Percentiles rank a stretch among this genome's conserved stretches.
These are phyloP conservation scores for Bacidia rubella DNA, from an alignment of 495 filamentous ascomycete genomes.

Conservation along the genomic window DNA sequence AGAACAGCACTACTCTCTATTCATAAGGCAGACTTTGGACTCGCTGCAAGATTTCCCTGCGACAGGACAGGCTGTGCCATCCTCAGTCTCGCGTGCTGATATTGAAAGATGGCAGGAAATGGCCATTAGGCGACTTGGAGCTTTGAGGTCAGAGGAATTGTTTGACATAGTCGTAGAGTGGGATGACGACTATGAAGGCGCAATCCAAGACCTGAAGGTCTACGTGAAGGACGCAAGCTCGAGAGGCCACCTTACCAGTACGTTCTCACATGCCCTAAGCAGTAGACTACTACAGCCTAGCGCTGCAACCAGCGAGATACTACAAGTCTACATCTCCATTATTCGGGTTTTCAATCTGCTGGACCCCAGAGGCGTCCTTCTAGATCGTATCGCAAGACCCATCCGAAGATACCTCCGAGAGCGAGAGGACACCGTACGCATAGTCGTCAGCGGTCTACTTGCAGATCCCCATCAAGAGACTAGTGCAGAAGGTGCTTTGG, in stretches of 20 bases:
- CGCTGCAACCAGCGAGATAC: slow-evolving; percentile 74
- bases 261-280: slow-evolving; percentile 54
- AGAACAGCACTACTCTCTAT: slow-evolving; percentile 52
- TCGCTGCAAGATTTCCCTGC: slow-evolving; percentile 26
- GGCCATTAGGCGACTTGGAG: slow-evolving; percentile 62
- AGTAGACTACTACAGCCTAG: slow-evolving; percentile 75
- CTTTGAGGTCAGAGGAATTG: slow-evolving; percentile 64
- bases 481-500: slow-evolving; percentile 38
- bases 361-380: slow-evolving; percentile 79
- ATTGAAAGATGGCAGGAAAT: slow-evolving; percentile 73
- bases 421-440: slow-evolving; percentile 83
- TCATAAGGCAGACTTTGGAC: slow-evolving; percentile 50
- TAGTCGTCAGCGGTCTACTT: slow-evolving; percentile 75
- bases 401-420: slow-evolving; percentile 79
- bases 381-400: slow-evolving; percentile 71
- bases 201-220: slow-evolving; percentile 63
- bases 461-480: slow-evolving; percentile 45
- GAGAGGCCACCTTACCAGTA: slow-evolving; percentile 49
- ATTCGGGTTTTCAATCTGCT: slow-evolving; percentile 82
- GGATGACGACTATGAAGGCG: slow-evolving; percentile 58
- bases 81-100: slow-evolving; percentile 41
- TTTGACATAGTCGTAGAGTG: slow-evolving; percentile 83
- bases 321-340: slow-evolving; percentile 81
- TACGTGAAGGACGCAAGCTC: slow-evolving; percentile 44
- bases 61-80: slow-evolving; percentile 13